Base-by-base conservation (phyloP, 495 filamentous ascomycete genomes). In the Hypoxylon perforatum region DNA sequence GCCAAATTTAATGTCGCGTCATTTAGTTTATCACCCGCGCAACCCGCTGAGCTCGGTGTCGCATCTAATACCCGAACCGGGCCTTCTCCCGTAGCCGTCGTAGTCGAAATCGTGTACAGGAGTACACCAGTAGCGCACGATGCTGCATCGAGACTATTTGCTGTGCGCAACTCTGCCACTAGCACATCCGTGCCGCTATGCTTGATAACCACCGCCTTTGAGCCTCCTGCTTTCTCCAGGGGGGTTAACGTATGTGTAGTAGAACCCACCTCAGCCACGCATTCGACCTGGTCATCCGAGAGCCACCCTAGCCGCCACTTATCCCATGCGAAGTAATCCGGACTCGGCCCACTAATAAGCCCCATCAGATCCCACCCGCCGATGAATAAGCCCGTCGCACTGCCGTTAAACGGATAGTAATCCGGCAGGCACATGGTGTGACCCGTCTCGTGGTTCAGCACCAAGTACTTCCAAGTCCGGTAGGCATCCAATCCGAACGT, bases 291-390 rank as follows among this genome's bases (percentile, higher is more conserved):
- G 8, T 46, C 63, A 42, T 76, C 74, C 7, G 36, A 42, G 1
- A 76, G 36, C 74, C 74, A 74, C 19, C 72, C 74, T 17, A 76
- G 23, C 15, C 72, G 61, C 74, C 74, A 76, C 62, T 76, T 74
- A 45, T 76, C 69, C 74, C 74, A 76, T 10, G 74, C 72, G 15
- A 76, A 76, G 33, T 73, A 76, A 47, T 76, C 74, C 14, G 74
- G 74, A 36, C 72, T 73, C 1, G 74, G 72, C 8, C 74, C 74
- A 45, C 68, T 73, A 23, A 76, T 73, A 14, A 73, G 66, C 9
- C 72, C 74, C 74, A 76, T 76, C 45, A 76, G 49, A 38, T 76
- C 69, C 74, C 74, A 76, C 9, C 74, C 69, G n/a, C 74, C 74
- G 30, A 76, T 71, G 44, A 55, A 72, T 15, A 67, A 44, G 1